These are phyloP conservation scores for Scheffersomyces lignicola DNA, from an alignment of 1,139 yeast genomes.

Conservation along the genomic window DNA sequence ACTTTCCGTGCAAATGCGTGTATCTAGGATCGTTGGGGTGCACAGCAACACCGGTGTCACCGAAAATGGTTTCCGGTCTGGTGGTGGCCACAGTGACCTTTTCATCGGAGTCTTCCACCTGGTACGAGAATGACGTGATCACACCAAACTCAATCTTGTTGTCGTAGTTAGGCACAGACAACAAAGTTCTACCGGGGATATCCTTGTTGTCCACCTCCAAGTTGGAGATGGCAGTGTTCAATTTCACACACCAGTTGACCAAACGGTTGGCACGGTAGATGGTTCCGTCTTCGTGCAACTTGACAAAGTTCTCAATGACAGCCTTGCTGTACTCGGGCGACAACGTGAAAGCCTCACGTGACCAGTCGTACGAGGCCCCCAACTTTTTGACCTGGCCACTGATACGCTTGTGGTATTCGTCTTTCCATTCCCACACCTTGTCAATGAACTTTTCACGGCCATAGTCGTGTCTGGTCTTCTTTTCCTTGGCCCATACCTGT, in stretches of 20 bases:
- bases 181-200: conserved; percentile 74
- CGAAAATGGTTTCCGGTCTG: conserved; percentile 97
- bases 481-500: conserved; percentile 85
- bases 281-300: conserved; percentile 90
- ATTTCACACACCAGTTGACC: conserved; percentile 94
- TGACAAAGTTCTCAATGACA: conserved; percentile 89
- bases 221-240: conserved; percentile 94
- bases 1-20: conserved; percentile 92
- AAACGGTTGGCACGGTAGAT: conserved; percentile 92
- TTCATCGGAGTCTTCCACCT: conserved; percentile 86
- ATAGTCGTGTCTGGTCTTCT: conserved; percentile 89
- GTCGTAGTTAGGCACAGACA: conserved; percentile 88
- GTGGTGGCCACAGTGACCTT: conserved; percentile 92
- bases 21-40: conserved; percentile 95
- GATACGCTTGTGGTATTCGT: conserved; percentile 83
- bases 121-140: conserved; percentile 89
- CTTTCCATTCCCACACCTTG: conserved; percentile 98
- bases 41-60: conserved; percentile 97
- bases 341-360: conserved; percentile 89
- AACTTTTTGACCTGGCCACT: conserved; percentile 79
- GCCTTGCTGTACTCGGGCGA: conserved; percentile 77
- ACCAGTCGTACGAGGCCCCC: conserved; percentile 98
- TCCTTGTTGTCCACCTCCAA: conserved; percentile 94
- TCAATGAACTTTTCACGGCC: conserved; percentile 89
- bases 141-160: conserved; percentile 95